A percentile compares a stretch with the other conserved stretches of the same genome.
These are phyloP conservation scores for Hypsizygus ulmarius DNA, from an alignment of 1,284 basidiomycete species.

Conservation along the genomic window DNA sequence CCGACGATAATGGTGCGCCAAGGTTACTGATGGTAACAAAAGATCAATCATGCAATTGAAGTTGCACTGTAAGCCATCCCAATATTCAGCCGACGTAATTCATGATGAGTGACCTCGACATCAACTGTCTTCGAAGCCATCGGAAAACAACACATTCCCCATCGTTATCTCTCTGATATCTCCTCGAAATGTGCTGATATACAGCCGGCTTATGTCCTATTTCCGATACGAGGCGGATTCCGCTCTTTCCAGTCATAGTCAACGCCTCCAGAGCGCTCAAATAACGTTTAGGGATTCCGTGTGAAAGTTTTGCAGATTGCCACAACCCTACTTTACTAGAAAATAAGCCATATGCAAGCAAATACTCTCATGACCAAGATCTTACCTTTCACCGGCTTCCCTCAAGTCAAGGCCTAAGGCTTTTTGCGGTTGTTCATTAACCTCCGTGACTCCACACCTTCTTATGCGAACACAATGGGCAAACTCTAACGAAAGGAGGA, in stretches of 20 bases:
- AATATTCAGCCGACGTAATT: too few relatives aligned
- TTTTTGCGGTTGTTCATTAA: too few relatives aligned
- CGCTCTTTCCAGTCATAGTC: slow-evolving; percentile 1
- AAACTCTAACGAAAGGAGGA: slow-evolving; percentile 5
- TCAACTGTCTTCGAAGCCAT: slow-evolving; percentile 8
- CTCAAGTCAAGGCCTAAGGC: too few relatives aligned
- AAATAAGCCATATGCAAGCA: too few relatives aligned
- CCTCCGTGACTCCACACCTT: too few relatives aligned
- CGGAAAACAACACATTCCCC: background rate
- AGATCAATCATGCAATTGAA: background rate
- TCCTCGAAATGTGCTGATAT: slow-evolving; percentile 12
- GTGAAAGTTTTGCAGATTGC: slow-evolving; percentile 12
- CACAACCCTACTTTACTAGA: background rate
- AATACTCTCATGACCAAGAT: too few relatives aligned
- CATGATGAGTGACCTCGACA: background rate
- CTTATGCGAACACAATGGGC: too few relatives aligned
- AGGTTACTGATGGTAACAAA: slow-evolving; percentile 14
- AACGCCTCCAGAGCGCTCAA: slow-evolving; percentile 13
- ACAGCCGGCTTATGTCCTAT: slow-evolving; percentile 17
- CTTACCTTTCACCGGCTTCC: too few relatives aligned
- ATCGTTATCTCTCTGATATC: background rate
- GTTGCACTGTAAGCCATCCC: too few relatives aligned
- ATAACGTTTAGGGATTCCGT: slow-evolving; percentile 14
- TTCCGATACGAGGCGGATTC: slow-evolving; percentile 10
- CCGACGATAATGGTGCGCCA: background rate